A percentile compares a stretch with the other conserved stretches of the same genome.
phyloP scores from a whole-genome alignment of 1,284 basidiomycete genomes.

The Apiotrichum sp. region DNA sequence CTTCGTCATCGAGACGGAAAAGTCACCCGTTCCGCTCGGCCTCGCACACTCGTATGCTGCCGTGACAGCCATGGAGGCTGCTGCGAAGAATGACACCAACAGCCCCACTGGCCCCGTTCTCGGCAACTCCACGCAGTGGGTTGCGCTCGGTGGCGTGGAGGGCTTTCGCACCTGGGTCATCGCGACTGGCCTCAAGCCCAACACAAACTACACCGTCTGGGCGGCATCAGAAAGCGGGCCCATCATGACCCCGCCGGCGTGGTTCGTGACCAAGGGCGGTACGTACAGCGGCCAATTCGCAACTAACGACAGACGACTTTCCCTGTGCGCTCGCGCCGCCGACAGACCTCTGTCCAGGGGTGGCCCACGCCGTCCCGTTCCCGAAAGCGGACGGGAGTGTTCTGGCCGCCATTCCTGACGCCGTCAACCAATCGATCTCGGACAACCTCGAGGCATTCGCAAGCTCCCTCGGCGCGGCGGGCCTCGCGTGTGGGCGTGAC shows the following conservation, averaged over 20 bases:
- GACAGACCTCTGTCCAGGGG: slow-evolving; percentile 65
- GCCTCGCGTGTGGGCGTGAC: slow-evolving; percentile 66
- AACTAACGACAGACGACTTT: slow-evolving; percentile 54
- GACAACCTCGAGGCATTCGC: slow-evolving; percentile 67
- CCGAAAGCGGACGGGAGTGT: background rate
- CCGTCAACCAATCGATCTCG: background rate
- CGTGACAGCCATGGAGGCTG: background rate
- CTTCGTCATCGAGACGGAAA: slow-evolving; percentile 48
- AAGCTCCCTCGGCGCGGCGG: slow-evolving; percentile 55
- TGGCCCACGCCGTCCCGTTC: slow-evolving; percentile 64
- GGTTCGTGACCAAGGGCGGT: slow-evolving; percentile 44
- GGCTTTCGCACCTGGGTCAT: slow-evolving; percentile 35
- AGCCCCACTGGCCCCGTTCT: background rate
- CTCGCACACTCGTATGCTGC: slow-evolving; percentile 46
- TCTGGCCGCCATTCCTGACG: background rate
- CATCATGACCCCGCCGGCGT: slow-evolving; percentile 34
- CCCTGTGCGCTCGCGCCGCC: slow-evolving; percentile 65
- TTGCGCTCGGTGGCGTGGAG: slow-evolving; percentile 20
- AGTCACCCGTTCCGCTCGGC: slow-evolving; percentile 48
- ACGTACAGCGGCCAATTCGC: slow-evolving; percentile 5
- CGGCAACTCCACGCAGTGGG: slow-evolving; percentile 28
- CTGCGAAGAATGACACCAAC: too few relatives aligned
- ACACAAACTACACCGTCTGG: slow-evolving; percentile 44
- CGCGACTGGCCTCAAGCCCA: slow-evolving; percentile 22
- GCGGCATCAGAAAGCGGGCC: slow-evolving; percentile 18